A percentile compares a stretch with the other conserved stretches of the same genome.
Evolutionary conservation across 345 rosid species (phyloP).

Genomic region (Noccaea caerulescens): DNA sequence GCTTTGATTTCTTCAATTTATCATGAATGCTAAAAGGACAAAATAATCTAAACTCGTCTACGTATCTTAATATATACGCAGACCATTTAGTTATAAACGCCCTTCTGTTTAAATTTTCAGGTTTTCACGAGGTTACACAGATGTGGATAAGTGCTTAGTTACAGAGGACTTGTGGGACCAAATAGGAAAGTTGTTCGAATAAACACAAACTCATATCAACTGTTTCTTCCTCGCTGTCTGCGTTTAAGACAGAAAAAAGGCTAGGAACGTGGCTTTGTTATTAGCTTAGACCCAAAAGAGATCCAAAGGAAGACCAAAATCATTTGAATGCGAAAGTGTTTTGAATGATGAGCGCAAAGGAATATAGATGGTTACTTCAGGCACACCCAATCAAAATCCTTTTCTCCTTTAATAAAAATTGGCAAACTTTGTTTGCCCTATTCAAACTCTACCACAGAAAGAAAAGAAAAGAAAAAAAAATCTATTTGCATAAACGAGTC

Average conservation of each 20-base stretch:
- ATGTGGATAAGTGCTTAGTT: conserved; percentile 30
- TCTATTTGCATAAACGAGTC: conserved; percentile 32
- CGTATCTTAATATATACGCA: not conserved
- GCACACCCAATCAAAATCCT: conserved; percentile 42
- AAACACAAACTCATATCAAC: conserved; percentile 34
- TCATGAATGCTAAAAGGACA: conserved; percentile 3
- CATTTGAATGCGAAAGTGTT: conserved; percentile 41
- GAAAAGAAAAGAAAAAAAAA: conserved; percentile 1
- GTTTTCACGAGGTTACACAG: conserved; percentile 24
- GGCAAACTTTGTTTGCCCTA: conserved; percentile 40
- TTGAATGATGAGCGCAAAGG: conserved; percentile 41
- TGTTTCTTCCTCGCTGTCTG: conserved; percentile 29
- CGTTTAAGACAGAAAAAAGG: conserved; percentile 32
- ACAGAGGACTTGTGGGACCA: conserved; percentile 39
- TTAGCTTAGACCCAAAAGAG: conserved; percentile 46
- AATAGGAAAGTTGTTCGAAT: conserved; percentile 32
- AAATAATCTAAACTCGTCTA: not conserved
- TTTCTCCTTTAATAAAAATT: conserved; percentile 30
- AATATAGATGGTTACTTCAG: conserved; percentile 43
- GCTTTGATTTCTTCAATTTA: conserved; percentile 3
- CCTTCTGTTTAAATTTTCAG: not conserved
- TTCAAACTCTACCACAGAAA: conserved; percentile 32
- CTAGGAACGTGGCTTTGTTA: conserved; percentile 36
- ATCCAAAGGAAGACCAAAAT: conserved; percentile 36
- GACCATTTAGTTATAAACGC: conserved; percentile 17